Conservation (phyloP, 148 eudicot genomes). For the Dianthus caryophyllus region DNA sequence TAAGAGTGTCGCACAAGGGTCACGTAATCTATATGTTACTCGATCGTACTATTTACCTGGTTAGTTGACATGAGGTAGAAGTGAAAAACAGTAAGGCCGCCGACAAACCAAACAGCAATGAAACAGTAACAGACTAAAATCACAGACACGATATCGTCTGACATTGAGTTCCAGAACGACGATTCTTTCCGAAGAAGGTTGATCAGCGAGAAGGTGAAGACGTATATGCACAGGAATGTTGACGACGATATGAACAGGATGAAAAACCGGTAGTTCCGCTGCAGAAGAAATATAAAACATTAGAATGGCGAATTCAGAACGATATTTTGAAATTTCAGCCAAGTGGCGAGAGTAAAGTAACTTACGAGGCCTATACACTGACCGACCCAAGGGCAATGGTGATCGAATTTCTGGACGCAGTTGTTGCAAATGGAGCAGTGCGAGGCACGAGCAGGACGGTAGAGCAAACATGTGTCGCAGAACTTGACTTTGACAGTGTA, state of each 20-base stretch:
- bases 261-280: conserved; percentile 81
- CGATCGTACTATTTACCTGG: too few relatives aligned
- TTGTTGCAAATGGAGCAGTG: conserved; percentile 96
- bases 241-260: conserved; percentile 67
- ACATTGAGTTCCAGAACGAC: conserved; percentile 37
- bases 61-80: conserved; percentile 67
- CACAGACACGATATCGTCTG: conserved; percentile 46
- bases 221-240: conserved; percentile 64
- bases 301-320: too few relatives aligned
- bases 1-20: conserved; percentile 15
- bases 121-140: conserved; percentile 64
- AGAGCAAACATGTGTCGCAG: conserved; percentile 81
- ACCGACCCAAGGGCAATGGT: conserved; percentile 98
- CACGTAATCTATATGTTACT: too few relatives aligned
- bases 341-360: not conserved
- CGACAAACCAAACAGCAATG: conserved; percentile 74
- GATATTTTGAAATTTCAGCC: not conserved
- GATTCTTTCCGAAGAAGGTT: conserved; percentile 32
- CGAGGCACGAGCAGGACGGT: conserved; percentile 86
- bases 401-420: conserved; percentile 87
- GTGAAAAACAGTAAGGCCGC: conserved; percentile 76
- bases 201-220: conserved; percentile 53
- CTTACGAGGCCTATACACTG: conserved; percentile 92
- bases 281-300: too few relatives aligned
- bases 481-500: conserved; percentile 64